phyloP scores from a whole-genome alignment of 257 asterid species.

The Perilla frutescens region DNA sequence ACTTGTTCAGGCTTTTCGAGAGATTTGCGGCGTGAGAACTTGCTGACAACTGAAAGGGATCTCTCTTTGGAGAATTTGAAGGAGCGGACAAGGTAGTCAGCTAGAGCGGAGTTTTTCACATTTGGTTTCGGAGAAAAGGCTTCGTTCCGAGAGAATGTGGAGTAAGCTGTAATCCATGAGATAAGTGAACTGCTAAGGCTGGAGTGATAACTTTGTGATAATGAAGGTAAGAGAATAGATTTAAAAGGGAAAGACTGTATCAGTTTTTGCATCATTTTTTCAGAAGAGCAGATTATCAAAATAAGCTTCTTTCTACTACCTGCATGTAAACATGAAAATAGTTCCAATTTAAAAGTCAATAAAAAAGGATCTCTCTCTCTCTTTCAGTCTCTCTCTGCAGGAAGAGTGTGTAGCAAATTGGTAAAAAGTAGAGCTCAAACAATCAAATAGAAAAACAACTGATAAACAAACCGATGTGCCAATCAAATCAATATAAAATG shows the following conservation, averaged over 20 bases:
- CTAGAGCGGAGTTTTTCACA: neutral
- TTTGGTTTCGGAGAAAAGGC: neutral
- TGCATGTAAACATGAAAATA: neutral
- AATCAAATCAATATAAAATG: neutral
- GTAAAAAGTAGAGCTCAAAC: neutral
- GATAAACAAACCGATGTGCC: neutral
- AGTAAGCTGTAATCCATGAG: neutral
- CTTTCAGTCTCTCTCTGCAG: neutral
- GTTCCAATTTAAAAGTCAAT: neutral
- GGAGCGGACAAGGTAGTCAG: conserved; percentile 18
- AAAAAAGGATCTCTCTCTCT: neutral
- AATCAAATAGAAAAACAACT: neutral
- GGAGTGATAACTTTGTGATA: conserved; percentile 1
- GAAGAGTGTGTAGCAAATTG: neutral
- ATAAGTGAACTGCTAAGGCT: neutral
- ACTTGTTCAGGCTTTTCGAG: conserved; percentile 25
- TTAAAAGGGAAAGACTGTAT: neutral
- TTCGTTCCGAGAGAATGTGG: neutral
- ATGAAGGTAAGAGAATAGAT: conserved; percentile 3
- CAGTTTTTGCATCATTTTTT: neutral
- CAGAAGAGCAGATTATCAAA: neutral
- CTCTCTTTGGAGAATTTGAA: conserved; percentile 18
- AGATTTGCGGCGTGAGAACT: neutral
- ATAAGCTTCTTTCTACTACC: neutral
- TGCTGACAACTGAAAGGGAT: conserved; percentile 23